A percentile compares a stretch with the other conserved stretches of the same genome.
Conservation (phyloP, 495 filamentous ascomycete genomes). For the Hypoxylon fragiforme region DNA sequence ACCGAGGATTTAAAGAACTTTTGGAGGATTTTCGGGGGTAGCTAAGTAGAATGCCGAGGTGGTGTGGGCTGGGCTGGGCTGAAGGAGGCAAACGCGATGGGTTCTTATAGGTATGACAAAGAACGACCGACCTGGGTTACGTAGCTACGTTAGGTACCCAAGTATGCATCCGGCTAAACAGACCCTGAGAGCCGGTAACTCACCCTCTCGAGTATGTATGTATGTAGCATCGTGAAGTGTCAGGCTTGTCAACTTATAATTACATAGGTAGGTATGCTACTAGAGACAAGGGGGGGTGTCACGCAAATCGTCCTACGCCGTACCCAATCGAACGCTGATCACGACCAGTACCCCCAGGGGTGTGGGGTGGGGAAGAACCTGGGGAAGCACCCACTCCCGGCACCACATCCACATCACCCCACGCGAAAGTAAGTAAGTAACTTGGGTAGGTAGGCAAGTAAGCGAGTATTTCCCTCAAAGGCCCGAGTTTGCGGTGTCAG, state of each 20-base stretch:
- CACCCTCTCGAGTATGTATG: no score
- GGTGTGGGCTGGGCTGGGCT: not conserved
- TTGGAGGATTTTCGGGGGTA: no score
- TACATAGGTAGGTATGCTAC: slow-evolving; percentile 4
- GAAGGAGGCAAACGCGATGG: not conserved
- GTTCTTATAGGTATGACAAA: not conserved
- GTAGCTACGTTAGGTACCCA: not conserved
- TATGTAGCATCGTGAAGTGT: slow-evolving; percentile 13
- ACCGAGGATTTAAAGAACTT: no score
- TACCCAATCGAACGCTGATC: slow-evolving; percentile 8
- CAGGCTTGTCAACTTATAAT: slow-evolving; percentile 6
- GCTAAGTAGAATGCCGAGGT: no score
- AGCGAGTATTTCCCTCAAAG: slow-evolving; percentile 14
- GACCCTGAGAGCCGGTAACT: not conserved
- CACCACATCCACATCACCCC: no score
- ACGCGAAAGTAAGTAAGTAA: not conserved
- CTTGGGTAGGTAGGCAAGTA: no score
- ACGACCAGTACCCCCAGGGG: not conserved
- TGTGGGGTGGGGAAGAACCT: slow-evolving; percentile 12
- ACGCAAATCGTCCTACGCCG: slow-evolving; percentile 12
- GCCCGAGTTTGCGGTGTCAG: slow-evolving; percentile 10
- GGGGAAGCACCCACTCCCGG: not conserved
- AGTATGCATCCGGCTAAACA: slow-evolving; percentile 1
- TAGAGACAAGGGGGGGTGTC: no score
- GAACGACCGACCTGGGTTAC: not conserved